These are phyloP conservation scores for Colletotrichum sp. DNA, from an alignment of 2,329 filamentous ascomycete genomes.

Conservation along the genomic window DNA sequence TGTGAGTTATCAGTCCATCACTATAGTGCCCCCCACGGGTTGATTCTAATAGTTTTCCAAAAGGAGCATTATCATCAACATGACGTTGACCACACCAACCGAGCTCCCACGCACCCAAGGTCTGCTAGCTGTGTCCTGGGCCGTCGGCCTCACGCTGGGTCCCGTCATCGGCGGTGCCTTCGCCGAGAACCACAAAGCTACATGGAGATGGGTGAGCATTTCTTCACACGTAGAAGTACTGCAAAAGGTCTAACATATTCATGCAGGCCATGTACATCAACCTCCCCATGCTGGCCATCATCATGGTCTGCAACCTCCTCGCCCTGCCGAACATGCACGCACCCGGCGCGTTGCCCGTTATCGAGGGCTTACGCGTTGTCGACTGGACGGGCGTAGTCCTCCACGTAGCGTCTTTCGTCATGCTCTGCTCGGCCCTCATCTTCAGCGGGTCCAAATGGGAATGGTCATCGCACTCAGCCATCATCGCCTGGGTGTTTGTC, in stretches of 20 bases:
- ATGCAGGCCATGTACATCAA: slow-evolving; percentile 56
- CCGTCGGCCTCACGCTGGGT: slow-evolving; percentile 26
- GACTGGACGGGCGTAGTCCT: slow-evolving; percentile 36
- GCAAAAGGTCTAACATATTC: neutral
- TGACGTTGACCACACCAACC: slow-evolving; percentile 26
- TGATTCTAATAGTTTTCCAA: neutral
- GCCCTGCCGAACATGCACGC: slow-evolving; percentile 43
- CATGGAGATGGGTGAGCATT: slow-evolving; percentile 42
- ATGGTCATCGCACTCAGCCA: slow-evolving; percentile 50
- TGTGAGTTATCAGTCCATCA: slow-evolving; percentile 23
- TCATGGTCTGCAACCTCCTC: slow-evolving; percentile 46
- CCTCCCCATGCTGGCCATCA: slow-evolving; percentile 43
- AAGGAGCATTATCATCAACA: slow-evolving; percentile 22
- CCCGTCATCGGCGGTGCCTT: slow-evolving; percentile 34
- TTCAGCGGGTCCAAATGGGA: slow-evolving; percentile 55
- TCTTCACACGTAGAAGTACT: neutral
- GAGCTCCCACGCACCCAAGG: slow-evolving; percentile 28
- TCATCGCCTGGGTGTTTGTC: slow-evolving; percentile 53
- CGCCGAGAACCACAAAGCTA: slow-evolving; percentile 36
- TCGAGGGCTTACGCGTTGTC: slow-evolving; percentile 26
- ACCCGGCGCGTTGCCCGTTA: slow-evolving; percentile 21
- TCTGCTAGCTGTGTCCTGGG: slow-evolving; percentile 30
- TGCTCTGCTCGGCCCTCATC: slow-evolving; percentile 50
- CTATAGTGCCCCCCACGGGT: rapidly evolving
- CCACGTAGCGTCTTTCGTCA: slow-evolving; percentile 35